Evolutionary conservation across 2,329 filamentous ascomycete species (phyloP).

Genomic region (Colletotrichum camelliae): DNA sequence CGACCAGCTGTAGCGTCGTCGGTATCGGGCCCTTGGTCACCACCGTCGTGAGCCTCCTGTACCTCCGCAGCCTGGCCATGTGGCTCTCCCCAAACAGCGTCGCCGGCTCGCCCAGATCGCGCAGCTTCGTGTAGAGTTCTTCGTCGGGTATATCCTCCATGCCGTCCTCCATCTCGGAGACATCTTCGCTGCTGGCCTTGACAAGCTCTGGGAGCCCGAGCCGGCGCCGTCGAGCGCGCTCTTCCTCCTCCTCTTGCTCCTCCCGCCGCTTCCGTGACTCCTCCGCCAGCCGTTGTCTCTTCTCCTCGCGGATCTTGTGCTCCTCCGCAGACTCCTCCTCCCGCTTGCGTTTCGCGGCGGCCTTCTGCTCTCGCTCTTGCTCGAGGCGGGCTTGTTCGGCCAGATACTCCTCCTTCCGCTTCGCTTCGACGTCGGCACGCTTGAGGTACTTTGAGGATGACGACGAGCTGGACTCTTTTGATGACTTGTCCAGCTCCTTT

Average conservation of each 20-base stretch:
- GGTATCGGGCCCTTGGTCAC: conserved; percentile 82
- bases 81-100: conserved; percentile 84
- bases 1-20: conserved; percentile 79
- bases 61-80: conserved; percentile 70
- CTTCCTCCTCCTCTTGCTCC: conserved; percentile 75
- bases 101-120: conserved; percentile 75
- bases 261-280: conserved; percentile 74
- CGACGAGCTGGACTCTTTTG: conserved; percentile 52
- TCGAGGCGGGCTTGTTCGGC: conserved; percentile 81
- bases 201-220: conserved; percentile 81
- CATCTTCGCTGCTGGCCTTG: conserved; percentile 42
- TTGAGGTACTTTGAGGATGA: conserved; percentile 78
- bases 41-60: conserved; percentile 67
- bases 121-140: conserved; percentile 71
- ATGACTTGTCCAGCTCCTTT: conserved; percentile 85
- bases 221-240: conserved; percentile 74
- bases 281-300: conserved; percentile 80
- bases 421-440: conserved; percentile 84
- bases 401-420: conserved; percentile 79
- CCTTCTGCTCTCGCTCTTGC: conserved; percentile 71
- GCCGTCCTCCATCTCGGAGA: conserved; percentile 46
- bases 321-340: conserved; percentile 84
- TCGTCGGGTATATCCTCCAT: conserved; percentile 73
- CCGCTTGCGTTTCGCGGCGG: conserved; percentile 81
- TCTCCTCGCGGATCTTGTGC: conserved; percentile 76